Conservation (phyloP, 768 basidiomycete genomes). For the Saitozyma sp. region DNA sequence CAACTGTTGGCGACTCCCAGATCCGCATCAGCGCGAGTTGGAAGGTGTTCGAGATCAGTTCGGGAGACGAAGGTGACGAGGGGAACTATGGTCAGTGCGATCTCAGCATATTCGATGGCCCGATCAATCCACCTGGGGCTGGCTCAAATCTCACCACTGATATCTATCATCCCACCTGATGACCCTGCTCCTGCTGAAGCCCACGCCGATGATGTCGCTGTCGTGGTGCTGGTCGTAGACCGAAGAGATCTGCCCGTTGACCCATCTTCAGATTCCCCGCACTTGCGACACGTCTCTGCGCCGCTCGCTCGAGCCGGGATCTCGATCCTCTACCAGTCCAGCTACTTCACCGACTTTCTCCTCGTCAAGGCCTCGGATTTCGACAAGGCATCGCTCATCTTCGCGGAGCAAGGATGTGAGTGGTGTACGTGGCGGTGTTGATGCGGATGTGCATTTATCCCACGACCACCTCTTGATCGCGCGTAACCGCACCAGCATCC, state of each 20-base stretch:
- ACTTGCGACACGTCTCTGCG: conserved; percentile 39
- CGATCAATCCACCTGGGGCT: background rate
- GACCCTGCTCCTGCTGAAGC: too few relatives aligned
- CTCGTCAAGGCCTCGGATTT: conserved; percentile 39
- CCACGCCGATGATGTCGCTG: too few relatives aligned
- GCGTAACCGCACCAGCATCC: too few relatives aligned
- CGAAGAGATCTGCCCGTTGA: background rate
- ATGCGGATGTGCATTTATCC: too few relatives aligned
- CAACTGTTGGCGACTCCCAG: conserved; percentile 6
- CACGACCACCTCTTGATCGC: too few relatives aligned
- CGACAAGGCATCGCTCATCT: conserved; percentile 29
- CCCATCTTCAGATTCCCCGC: conserved; percentile 34
- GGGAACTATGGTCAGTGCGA: conserved; percentile 37
- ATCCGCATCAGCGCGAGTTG: conserved; percentile 33
- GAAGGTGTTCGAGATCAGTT: conserved; percentile 43
- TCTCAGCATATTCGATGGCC: background rate
- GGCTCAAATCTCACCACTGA: too few relatives aligned
- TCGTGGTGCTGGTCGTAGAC: too few relatives aligned
- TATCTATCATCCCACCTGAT: too few relatives aligned
- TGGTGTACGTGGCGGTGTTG: background rate
- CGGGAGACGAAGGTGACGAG: conserved; percentile 32
- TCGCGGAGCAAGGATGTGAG: conserved; percentile 40
- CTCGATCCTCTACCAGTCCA: conserved; percentile 25
- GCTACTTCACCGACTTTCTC: conserved; percentile 24
- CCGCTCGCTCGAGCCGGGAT: conserved; percentile 43